Evolutionary conservation across 352 stramenopile genomes (phyloP), one percentile per base, ranked within the genome.

Genomic region (Phytophthora brassicae): DNA sequence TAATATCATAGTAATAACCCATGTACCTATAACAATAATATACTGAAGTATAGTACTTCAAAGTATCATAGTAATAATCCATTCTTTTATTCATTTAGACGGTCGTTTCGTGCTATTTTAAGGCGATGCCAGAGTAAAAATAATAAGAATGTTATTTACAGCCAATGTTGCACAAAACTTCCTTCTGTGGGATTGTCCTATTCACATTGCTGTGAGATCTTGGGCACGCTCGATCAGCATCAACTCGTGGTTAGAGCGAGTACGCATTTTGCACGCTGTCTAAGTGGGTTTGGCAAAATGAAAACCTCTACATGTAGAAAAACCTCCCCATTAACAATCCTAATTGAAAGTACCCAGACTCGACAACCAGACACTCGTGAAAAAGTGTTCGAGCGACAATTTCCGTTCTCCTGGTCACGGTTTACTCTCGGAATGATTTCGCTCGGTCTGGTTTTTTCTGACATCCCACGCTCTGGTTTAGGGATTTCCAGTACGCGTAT

Each of bases 401-500:
- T 69, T 7, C 48, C 61, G 13, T 60, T 69, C 23, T 63, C 61
- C 4, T 64, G 53, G 61, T 0, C 50, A 7, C 53, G 41, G 0
- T 42, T 64, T 11, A 9, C 56, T 16, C 6, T 56, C 0, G 61
- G 61, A 4, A 1, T 71, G 8, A n/a, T 64, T 3, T 75, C 67
- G n/a, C 47, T 75, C 4, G 45, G 26, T 7, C 55, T 75, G 9
- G 63, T 70, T 3, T 67, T 66, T 8, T 61, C 68, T 0, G 67
- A 75, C 38, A 54, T 75, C 7, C 56, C 52, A 19, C 58, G 68
- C 14, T 70, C 64, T 6, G 68, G 68, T 4, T 23, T 76, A 3
- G 68, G 45, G 0, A 53, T 76, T 23, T 44, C 20, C 1, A 13
- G 28, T 6, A 26, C 64, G 16, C 8, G 17, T 2, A 12, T 9